phyloP scores from a whole-genome alignment of 306 rosid genomes.

The Senna siamea region DNA sequence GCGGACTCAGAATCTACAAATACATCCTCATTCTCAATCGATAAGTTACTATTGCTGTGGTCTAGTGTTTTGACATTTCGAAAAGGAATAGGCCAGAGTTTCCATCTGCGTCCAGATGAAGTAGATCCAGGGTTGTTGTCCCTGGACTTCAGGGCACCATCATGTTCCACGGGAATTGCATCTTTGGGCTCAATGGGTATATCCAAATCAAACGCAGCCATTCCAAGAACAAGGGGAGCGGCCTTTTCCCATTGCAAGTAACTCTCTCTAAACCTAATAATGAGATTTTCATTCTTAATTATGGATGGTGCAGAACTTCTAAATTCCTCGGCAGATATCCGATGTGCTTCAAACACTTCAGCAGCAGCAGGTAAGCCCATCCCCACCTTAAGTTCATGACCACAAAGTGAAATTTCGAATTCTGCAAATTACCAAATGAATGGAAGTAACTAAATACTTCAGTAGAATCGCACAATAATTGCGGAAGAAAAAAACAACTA shows the following conservation, averaged over 20 bases:
- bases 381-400: slow-evolving; percentile 70
- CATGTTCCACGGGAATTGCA: slow-evolving; percentile 72
- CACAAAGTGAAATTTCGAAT: slow-evolving; percentile 85
- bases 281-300: slow-evolving; percentile 70
- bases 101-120: slow-evolving; percentile 80
- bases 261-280: slow-evolving; percentile 62
- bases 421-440: slow-evolving; percentile 55
- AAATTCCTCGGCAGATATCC: slow-evolving; percentile 62
- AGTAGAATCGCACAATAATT: background rate
- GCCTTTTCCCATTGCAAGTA: slow-evolving; percentile 92
- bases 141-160: slow-evolving; percentile 53
- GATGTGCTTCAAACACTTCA: slow-evolving; percentile 69
- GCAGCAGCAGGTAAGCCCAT: slow-evolving; percentile 86
- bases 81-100: slow-evolving; percentile 91
- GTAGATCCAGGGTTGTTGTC: slow-evolving; percentile 56
- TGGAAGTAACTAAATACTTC: slow-evolving; percentile 32
- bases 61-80: slow-evolving; percentile 88
- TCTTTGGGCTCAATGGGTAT: slow-evolving; percentile 70
- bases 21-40: slow-evolving; percentile 65
- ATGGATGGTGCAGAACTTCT: slow-evolving; percentile 62
- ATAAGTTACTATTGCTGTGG: slow-evolving; percentile 58
- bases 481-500: background rate
- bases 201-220: slow-evolving; percentile 70
- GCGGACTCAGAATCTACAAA: slow-evolving; percentile 89
- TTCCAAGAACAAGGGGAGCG: slow-evolving; percentile 82